Base-by-base conservation (phyloP, 1,284 basidiomycete species). In the Boletus calvinii region DNA sequence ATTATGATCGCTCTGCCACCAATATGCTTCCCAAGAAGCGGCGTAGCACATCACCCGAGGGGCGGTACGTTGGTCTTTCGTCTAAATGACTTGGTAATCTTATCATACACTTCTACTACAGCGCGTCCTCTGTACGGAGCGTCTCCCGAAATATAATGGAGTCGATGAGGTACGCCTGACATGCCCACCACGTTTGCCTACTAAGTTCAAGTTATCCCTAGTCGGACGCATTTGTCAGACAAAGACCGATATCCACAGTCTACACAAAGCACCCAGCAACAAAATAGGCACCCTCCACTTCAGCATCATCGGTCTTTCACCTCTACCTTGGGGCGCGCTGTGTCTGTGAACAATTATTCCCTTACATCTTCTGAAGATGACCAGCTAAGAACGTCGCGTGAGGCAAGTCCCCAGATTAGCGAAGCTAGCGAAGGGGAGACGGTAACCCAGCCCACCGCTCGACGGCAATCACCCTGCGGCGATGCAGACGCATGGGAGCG, bases 1-100 rank as follows among this genome's bases (percentile, higher is more conserved):
- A 58, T 40, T 50, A 58, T 51, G 68, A 63, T 54, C 62, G 56
- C 37, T 58, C 62, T 54, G 52, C 65, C 57, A 58, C 69, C 50
- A 70, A 56, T 53, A 60, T 64, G 29, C 50, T 68, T 22, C 68
- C 66, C 36, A 69, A 57, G 52, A 68, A 71, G 56, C 65, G 66
- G 44, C 64, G 67, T 51, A 67, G 66, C 18, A 62, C 68, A 38
- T 70, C 66, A 29, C 69, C 67, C 7, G 67, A 63, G 38, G 55
- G 45, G 36, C 51, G 56, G 66, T 67, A 63, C 46, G 67, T 56
- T 46, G 39, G 20, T 29, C 37, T 54, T 38, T n/a, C 15, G 12
- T 54, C 35, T 36, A 22, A 35, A 22, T n/a, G 32, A 35, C 38
- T 45, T 17, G 38, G 20, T 22, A 22, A 46, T 57, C 53, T 62